Evolutionary conservation across 805 yeast species (phyloP), one percentile per base, ranked within the genome.

Genomic region (Limtongozyma cylindracea): DNA sequence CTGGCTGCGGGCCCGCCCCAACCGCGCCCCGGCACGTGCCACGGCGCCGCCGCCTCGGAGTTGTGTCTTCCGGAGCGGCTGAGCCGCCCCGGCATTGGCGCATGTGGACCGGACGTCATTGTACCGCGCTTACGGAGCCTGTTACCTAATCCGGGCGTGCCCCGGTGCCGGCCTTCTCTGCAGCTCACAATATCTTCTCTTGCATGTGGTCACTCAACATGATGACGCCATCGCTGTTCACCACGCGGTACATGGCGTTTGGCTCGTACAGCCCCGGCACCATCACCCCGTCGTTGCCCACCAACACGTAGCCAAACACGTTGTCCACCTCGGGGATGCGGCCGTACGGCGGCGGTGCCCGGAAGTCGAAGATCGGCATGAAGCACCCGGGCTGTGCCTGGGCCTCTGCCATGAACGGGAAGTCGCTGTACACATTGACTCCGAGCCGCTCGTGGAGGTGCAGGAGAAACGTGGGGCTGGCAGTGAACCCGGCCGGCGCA

Each of bases 281-380:
- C 27, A 76, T 69, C 20, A 49, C 47, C 1, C 76, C 73, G 3
- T 50, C 35, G 2, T 29, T 39, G 29, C 58, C 58, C 3, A 74
- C 71, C 29, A 56, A 54, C 7, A 73, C 66, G 33, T 67, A 70
- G 1, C 91, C 91, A 23, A 64, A 49, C 2, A 65, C 62, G 31
- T 70, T 72, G 28, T 70, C 76, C 6, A 70, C 57, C 11, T 67
- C 72, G 1, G 84, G 77, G 9, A 56, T 58, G 30, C 88, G 50
- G 16, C 69, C 70, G 27, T 57, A 61, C 12, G 56, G 45, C 1
- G 84, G 78, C 1, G 62, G 53, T 21, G 54, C 60, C 26, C 88
- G 51, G 28, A 68, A 50, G 37, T 74, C 91, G 31, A 61, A 69
- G 20, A 76, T 58, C 6, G 80, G 77, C 69, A 71, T 61, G 38